phyloP scores from a whole-genome alignment of 331 rosid genomes.

The Phaseolus coccineus region DNA sequence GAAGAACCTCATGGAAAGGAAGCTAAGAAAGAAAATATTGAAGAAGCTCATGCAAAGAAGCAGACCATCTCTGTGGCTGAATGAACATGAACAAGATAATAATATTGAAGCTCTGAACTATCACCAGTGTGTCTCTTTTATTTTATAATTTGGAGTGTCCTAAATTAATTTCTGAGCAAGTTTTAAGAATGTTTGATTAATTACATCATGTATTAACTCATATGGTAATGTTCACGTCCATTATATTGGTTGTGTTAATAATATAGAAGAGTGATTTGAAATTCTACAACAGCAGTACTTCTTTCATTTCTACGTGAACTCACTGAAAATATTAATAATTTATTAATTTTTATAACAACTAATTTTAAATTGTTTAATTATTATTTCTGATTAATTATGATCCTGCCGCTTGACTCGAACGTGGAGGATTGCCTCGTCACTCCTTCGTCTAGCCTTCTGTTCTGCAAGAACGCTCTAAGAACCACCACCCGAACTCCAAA shows the following conservation, averaged over 20 bases:
- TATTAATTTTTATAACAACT: too few relatives aligned
- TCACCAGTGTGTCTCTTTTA: neutral
- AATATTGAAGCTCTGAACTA: neutral
- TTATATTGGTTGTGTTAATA: slow-evolving; percentile 19
- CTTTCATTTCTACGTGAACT: too few relatives aligned
- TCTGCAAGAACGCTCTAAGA: too few relatives aligned
- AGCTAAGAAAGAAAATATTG: slow-evolving; percentile 53
- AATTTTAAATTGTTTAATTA: too few relatives aligned
- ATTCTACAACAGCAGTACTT: too few relatives aligned
- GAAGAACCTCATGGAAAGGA: slow-evolving; percentile 38
- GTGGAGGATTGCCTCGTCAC: too few relatives aligned
- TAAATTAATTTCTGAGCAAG: slow-evolving; percentile 36
- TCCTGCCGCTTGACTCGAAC: too few relatives aligned
- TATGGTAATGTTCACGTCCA: neutral
- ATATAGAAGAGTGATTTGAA: neutral
- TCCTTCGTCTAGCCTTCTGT: too few relatives aligned
- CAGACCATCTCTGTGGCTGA: slow-evolving; percentile 69
- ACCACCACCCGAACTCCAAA: too few relatives aligned
- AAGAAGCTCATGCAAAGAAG: slow-evolving; percentile 66
- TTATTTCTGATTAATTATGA: too few relatives aligned
- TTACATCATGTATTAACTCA: slow-evolving; percentile 8
- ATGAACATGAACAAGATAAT: too few relatives aligned
- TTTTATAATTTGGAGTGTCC: neutral
- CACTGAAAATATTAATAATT: too few relatives aligned
- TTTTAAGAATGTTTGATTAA: slow-evolving; percentile 27